Evolutionary conservation across 1,139 yeast species (phyloP), one percentile per base, ranked within the genome.

Genomic region (Blastobotrys buckinghamii): DNA sequence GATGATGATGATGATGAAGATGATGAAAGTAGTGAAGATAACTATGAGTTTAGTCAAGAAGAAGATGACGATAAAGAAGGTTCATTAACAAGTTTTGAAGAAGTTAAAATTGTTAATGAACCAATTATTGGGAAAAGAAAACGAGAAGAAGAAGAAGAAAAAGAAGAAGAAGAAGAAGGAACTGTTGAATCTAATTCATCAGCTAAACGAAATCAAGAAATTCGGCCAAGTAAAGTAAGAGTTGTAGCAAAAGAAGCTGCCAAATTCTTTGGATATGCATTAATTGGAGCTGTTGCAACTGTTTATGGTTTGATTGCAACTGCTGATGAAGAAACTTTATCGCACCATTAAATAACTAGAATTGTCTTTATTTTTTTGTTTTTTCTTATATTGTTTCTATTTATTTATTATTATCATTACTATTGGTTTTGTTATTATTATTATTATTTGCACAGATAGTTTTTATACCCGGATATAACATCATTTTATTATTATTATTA

Each of bases 201-300:
- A 33, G 15, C 9, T 6, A n/a, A n/a, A n/a, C n/a, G n/a, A 7
- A 19, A 8, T 7, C n/a, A 19, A 10, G 16, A 6, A 13, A 19
- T n/a, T 19, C 38, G 38, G 10, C 44, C 44, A n/a, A 12, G 36
- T 19, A 49, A 49, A 42, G 19, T 42, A 10, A 44, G 51, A 39
- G 35, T 27, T n/a, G 40, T 46, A 6, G 32, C 19, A 33, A 42
- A 35, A 16, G 44, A 35, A 44, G 42, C 26, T 36, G 20, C 33
- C 30, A 45, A 47, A 26, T 46, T 52, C 26, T 51, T 57, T 12
- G 49, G 53, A 12, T 59, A 56, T 10, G 58, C 58, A 7, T 48
- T 53, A 5, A 50, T 58, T n/a, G 62, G 63, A 19, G 50, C 59
- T 16, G 51, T 54, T 38, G 54, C 55, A 17, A 59, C 62, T 1